Evolutionary conservation across 2,329 filamentous ascomycete genomes (phyloP), one percentile per base, ranked within the genome.

Genomic region (Penicillium sp.): DNA sequence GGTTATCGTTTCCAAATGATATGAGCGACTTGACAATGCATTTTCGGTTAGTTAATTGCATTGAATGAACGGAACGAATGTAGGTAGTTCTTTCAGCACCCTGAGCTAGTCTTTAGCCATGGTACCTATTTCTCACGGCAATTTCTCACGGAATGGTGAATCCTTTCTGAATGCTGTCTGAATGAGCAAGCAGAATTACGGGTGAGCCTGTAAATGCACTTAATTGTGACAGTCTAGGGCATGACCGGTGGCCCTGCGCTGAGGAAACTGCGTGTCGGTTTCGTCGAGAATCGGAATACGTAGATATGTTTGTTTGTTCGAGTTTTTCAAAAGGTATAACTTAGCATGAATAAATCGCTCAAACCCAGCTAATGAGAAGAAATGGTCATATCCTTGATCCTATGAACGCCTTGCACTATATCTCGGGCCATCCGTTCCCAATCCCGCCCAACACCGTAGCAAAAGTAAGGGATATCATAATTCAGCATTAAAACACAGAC

Each of bases 401-500:
- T 9, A 39, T 39, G 12, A 39, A 39, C 36, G 36, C 36, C 36
- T 10, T 38, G 16, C 23, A 26, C 29, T 42, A 36, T 50, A 31
- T 41, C 47, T 9, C 28, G 10, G 28, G 28, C 28, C 46, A 43
- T 28, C 29, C 33, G 21, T 21, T 33, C 31, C 48, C 43, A 36
- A 45, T 31, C 4, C 49, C 26, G 16, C 12, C 42, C 45, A 42
- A 34, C 21, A 36, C 49, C 29, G 7, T 18, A 44, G 43, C 47
- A 39, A 18, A 39, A 38, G 18, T 21, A 39, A 18, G 36, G 28
- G 26, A 43, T 48, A 48, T 51, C 48, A 52, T 52, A 45, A 15
- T 12, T 10, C 28, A 29, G 23, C 43, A 39, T 58, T 54, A 71
- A 55, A 74, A 74, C 13, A 69, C 68, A 47, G 62, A 69, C 28